Conservation (phyloP, 2,329 filamentous ascomycete species). For the Coniosporium tulheliwenetii region DNA sequence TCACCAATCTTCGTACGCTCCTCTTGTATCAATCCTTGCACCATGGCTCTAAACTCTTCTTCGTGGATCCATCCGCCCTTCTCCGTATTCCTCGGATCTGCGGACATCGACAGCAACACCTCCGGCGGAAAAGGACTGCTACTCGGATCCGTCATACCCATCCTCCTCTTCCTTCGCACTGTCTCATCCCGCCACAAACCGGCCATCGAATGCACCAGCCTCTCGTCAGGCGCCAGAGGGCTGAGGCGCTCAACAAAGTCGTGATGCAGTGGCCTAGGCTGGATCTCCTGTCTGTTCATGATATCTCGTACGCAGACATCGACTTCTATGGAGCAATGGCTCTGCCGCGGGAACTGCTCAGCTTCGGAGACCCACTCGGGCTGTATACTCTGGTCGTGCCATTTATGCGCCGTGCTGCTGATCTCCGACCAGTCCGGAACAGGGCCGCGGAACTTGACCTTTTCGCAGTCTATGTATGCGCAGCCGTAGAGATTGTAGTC, state of each 20-base stretch:
- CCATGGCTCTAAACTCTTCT: conserved; percentile 56
- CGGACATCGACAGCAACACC: conserved; percentile 76
- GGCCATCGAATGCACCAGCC: conserved; percentile 86
- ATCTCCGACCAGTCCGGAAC: conserved; percentile 54
- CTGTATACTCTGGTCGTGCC: conserved; percentile 64
- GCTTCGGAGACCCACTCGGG: conserved; percentile 44
- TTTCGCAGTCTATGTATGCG: conserved; percentile 61
- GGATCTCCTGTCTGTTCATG: conserved; percentile 60
- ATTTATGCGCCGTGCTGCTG: conserved; percentile 48
- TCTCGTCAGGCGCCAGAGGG: conserved; percentile 51
- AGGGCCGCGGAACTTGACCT: conserved; percentile 57
- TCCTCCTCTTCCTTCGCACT: conserved; percentile 55
- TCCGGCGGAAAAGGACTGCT: conserved; percentile 70
- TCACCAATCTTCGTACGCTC: conserved; percentile 40
- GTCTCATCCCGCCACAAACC: conserved; percentile 86
- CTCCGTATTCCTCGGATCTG: conserved; percentile 55
- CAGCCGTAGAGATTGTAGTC: conserved; percentile 98
- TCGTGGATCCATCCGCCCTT: conserved; percentile 88
- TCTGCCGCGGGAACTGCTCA: conserved; percentile 54
- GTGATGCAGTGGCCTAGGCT: conserved; percentile 67
- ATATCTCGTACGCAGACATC: conserved; percentile 86
- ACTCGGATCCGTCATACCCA: conserved; percentile 46
- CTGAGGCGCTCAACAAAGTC: conserved; percentile 62
- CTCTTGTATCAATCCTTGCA: conserved; percentile 45
- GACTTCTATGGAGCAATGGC: conserved; percentile 78